These are phyloP conservation scores for Coprinopsis cinerea DNA, from an alignment of 768 basidiomycete genomes.

Conservation along the genomic window DNA sequence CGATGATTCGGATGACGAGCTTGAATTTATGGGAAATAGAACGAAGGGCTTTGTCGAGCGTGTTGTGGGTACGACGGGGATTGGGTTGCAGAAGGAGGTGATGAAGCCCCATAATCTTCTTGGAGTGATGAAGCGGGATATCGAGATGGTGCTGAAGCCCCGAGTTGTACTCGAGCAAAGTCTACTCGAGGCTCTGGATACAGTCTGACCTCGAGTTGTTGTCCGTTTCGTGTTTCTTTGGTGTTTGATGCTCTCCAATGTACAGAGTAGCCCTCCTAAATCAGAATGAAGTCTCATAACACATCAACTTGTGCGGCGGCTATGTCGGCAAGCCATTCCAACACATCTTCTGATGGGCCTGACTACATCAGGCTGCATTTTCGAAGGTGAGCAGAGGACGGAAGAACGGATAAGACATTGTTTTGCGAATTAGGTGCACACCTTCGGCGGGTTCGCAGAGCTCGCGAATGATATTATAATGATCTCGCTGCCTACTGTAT, in stretches of 20 bases:
- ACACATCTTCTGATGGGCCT: neutral
- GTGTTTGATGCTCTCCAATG: neutral
- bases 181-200: constrained; percentile 5
- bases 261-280: neutral
- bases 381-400: no score
- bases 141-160: constrained; percentile 11
- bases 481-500: no score
- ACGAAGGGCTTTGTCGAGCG: neutral
- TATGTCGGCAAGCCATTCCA: neutral
- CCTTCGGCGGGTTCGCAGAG: no score
- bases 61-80: constrained; percentile 8
- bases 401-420: no score
- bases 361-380: no score
- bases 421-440: no score
- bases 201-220: neutral
- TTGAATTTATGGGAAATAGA: neutral
- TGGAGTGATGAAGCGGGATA: constrained; percentile 4
- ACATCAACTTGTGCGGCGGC: neutral
- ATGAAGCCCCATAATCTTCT: constrained; percentile 3
- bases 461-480: no score
- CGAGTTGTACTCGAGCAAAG: constrained; percentile 7
- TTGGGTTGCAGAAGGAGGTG: constrained; percentile 7
- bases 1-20: neutral
- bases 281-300: neutral
- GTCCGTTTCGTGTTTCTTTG: neutral